These are phyloP conservation scores for Tillandsia fasciculata DNA, from an alignment of 176 grass and related monocot genomes.

Conservation along the genomic window DNA sequence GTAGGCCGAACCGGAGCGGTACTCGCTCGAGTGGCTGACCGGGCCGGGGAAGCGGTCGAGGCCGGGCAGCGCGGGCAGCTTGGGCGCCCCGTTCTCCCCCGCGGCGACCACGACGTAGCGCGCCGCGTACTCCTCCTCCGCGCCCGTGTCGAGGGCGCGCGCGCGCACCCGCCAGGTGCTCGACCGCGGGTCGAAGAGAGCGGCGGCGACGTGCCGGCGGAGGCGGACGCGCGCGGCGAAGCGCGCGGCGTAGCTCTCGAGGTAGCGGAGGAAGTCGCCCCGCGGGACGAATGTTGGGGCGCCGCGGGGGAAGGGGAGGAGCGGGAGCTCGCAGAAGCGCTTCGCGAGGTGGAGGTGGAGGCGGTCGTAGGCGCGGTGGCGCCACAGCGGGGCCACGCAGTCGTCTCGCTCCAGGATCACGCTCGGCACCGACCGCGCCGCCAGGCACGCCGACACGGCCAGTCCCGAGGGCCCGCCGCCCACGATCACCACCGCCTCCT, in stretches of 20 bases:
- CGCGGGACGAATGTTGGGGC: constrained; percentile 46
- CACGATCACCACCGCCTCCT: constrained; percentile 46
- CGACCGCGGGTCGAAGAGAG: constrained; percentile 19
- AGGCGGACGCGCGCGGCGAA: constrained; percentile 34
- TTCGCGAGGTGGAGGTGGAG: constrained; percentile 65
- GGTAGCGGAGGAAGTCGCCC: constrained; percentile 45
- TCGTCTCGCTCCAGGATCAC: constrained; percentile 77
- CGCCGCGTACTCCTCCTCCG: constrained; percentile 23
- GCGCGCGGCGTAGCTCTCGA: constrained; percentile 44
- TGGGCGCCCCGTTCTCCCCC: constrained; percentile 59
- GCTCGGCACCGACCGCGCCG: constrained; percentile 18
- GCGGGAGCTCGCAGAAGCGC: constrained; percentile 50
- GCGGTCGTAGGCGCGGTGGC: constrained; percentile 57
- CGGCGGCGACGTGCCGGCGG: constrained; percentile 35
- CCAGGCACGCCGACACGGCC: constrained; percentile 59
- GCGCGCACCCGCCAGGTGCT: constrained; percentile 37
- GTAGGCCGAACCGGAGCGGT: constrained; percentile 21
- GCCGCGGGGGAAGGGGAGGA: constrained; percentile 23
- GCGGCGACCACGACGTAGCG: constrained; percentile 56
- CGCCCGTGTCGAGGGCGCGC: constrained; percentile 1
- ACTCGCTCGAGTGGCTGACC: constrained; percentile 53
- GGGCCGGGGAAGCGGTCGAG: constrained; percentile 37
- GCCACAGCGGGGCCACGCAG: constrained; percentile 67
- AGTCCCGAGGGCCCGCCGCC: constrained; percentile 73
- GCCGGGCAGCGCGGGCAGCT: constrained; percentile 56